A percentile compares a stretch with the other conserved stretches of the same genome.
These are phyloP conservation scores for Lodderomyces pseudojiufengensis DNA, from an alignment of 1,139 yeast genomes.

Conservation along the genomic window DNA sequence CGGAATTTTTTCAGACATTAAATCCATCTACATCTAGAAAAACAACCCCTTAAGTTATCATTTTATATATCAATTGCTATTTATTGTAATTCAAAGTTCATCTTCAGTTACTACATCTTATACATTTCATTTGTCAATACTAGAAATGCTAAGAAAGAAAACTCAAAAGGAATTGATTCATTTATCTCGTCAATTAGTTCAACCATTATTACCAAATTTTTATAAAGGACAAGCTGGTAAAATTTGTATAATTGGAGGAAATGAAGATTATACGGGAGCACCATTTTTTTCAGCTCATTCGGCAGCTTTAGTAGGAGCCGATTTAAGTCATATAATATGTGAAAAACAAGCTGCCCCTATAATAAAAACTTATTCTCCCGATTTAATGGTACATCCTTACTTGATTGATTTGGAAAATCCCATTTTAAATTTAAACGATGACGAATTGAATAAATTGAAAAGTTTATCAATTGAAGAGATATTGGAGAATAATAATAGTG, in stretches of 20 bases:
- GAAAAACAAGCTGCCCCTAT: slow-evolving; percentile 73
- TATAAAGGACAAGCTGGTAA: slow-evolving; percentile 95
- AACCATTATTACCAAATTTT: slow-evolving; percentile 68
- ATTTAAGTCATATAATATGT: slow-evolving; percentile 83
- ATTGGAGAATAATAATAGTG: slow-evolving; percentile 15
- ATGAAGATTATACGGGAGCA: slow-evolving; percentile 95
- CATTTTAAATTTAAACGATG: slow-evolving; percentile 14
- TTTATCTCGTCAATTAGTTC: slow-evolving; percentile 56
- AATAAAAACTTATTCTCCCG: slow-evolving; percentile 86
- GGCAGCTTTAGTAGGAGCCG: slow-evolving; percentile 82
- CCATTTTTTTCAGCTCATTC: slow-evolving; percentile 89
- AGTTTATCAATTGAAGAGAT: slow-evolving; percentile 21
- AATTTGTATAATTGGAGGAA: slow-evolving; percentile 86
- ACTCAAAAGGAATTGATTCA: slow-evolving; percentile 46
- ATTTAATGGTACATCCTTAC: slow-evolving; percentile 95
- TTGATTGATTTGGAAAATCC: slow-evolving; percentile 37
- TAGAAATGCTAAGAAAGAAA: slow-evolving; percentile 25
- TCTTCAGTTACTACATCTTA: neutral
- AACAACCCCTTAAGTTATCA: too few species aligned
- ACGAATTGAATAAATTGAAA: slow-evolving; percentile 16
- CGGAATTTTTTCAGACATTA: slow-evolving; percentile 1
- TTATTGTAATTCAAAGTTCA: too few species aligned
- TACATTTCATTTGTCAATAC: neutral
- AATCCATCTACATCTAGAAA: too few species aligned
- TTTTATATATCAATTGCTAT: too few species aligned